These are phyloP conservation scores for Lagenaria siceraria DNA, from an alignment of 306 rosid species.

Conservation along the genomic window DNA sequence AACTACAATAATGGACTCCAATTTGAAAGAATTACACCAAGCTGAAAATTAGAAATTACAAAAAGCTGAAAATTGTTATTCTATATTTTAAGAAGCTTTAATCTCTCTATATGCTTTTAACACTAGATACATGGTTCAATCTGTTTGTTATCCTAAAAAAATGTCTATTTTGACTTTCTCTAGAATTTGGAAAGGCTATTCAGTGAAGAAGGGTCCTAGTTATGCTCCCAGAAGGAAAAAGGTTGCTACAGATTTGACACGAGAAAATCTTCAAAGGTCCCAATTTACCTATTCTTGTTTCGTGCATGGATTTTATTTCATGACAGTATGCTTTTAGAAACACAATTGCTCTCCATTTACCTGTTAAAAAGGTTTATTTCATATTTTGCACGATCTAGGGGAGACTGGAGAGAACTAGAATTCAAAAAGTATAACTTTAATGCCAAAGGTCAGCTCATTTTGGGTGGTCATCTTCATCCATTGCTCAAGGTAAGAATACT, in stretches of 20 bases:
- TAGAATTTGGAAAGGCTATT: conserved; percentile 74
- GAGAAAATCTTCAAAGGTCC: conserved; percentile 71
- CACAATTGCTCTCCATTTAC: neutral
- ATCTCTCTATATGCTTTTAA: neutral
- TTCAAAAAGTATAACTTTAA: conserved; percentile 75
- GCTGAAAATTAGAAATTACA: too few species aligned
- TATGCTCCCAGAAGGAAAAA: conserved; percentile 78
- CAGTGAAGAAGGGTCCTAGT: conserved; percentile 51
- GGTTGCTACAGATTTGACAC: conserved; percentile 63
- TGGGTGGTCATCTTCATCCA: conserved; percentile 89
- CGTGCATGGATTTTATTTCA: neutral
- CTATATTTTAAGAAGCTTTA: neutral
- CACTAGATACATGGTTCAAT: neutral
- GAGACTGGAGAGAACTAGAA: conserved; percentile 74
- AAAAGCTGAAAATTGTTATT: neutral
- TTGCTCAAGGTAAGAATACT: conserved; percentile 62
- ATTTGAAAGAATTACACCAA: too few species aligned
- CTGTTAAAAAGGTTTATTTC: neutral
- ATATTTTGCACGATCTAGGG: conserved; percentile 27
- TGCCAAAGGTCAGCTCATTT: conserved; percentile 80
- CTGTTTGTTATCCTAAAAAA: neutral
- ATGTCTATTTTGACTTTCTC: neutral
- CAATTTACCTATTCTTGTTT: neutral
- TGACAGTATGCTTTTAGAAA: neutral
- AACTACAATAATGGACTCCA: neutral